Conservation (phyloP, 1,139 yeast genomes). For the Yamadazyma dendronema region DNA sequence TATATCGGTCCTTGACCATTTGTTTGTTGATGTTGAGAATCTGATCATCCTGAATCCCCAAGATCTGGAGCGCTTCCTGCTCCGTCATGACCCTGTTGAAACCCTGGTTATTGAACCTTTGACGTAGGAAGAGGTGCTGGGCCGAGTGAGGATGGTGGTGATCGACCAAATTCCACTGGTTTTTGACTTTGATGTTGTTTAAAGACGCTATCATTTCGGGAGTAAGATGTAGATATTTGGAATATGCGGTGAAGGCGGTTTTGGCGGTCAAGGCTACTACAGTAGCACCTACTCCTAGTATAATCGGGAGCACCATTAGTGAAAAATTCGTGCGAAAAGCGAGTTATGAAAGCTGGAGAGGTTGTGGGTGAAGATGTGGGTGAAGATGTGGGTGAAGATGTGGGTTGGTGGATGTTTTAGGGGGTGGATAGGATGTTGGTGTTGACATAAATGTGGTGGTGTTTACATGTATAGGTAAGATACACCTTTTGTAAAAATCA, state of each 20-base stretch:
- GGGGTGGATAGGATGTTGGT: not conserved
- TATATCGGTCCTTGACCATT: slow-evolving; percentile 53
- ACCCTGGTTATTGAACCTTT: slow-evolving; percentile 44
- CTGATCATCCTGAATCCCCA: slow-evolving; percentile 55
- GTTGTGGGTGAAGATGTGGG: not conserved
- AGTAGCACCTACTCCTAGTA: slow-evolving; percentile 58
- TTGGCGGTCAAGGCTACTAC: slow-evolving; percentile 51
- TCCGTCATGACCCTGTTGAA: slow-evolving; percentile 56
- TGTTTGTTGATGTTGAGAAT: slow-evolving; percentile 43
- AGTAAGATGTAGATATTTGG: slow-evolving; percentile 43
- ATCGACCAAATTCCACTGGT: slow-evolving; percentile 10
- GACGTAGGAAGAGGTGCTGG: slow-evolving; percentile 23
- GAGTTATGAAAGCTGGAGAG: not conserved
- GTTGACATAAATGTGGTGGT: not conserved
- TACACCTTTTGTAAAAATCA: too few relatives aligned
- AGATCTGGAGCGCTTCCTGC: slow-evolving; percentile 54
- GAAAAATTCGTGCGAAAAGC: not conserved
- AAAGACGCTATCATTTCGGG: slow-evolving; percentile 57
- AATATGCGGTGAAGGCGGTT: slow-evolving; percentile 46
- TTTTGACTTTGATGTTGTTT: slow-evolving; percentile 37
- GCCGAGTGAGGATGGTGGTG: slow-evolving; percentile 21
- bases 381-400: not conserved
- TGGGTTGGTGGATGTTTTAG: not conserved
- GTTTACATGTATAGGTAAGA: too few relatives aligned
- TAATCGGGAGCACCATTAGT: slow-evolving; percentile 47